Evolutionary conservation across 225 moss, liverwort and hornwort species (phyloP), one percentile per base, ranked within the genome.

Genomic region (Anthoceros angustus): DNA sequence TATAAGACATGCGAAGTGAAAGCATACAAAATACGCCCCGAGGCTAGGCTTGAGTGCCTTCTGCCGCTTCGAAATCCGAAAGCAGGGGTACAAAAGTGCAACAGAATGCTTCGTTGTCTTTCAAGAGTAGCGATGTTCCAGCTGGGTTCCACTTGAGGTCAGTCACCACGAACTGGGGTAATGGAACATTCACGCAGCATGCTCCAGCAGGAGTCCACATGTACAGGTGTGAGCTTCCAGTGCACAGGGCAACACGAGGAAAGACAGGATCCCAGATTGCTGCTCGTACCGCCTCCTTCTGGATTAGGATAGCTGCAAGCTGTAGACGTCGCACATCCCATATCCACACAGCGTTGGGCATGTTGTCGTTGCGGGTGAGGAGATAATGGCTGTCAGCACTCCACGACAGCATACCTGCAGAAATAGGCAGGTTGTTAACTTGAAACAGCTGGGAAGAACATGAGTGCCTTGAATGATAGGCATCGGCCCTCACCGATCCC

Each of bases 181-280:
- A 77, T 15, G 92, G 92, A 61, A 92, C 83, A 66, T 84, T 80
- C 38, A 92, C 92, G 76, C 92, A 92, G 40, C 86, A 86, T 43
- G 92, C 92, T 55, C 92, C 92, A 67, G 74, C 81, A 32, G 88
- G 88, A 20, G 88, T 92, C 92, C 92, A 92, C 79, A 92, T 78
- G 60, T 84, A 92, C 63, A 92, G 63, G 68, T 78, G 86, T 4
- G 88, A 80, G 41, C 79, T 83, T 43, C 92, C 92, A 12, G 88
- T 88, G 78, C 92, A 92, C 32, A 92, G 41, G 24, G 88, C 92
- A 64, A 92, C 70, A 10, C 92, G 86, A 7, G 86, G 81, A 49
- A 76, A 77, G n/a, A 88, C 25, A 1, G 92, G 92, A 71, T 92
- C 92, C 92, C 92, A 92, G 9, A 79, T 81, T 25, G 84, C 92